These are phyloP conservation scores for Arabidopsis lyrata DNA, from an alignment of 441 rosid species.

Conservation along the genomic window DNA sequence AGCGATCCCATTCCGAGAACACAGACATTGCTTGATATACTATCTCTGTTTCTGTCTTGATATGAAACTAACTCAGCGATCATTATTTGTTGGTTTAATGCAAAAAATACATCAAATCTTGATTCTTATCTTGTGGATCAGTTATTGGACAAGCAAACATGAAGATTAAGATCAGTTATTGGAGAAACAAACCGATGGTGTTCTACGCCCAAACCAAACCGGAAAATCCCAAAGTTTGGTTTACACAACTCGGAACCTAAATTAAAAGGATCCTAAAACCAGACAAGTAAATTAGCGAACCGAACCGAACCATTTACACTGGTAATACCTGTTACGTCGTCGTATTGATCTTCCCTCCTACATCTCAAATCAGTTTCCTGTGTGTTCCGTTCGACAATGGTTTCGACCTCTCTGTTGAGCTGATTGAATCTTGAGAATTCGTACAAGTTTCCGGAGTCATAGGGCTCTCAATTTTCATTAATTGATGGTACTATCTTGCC, in stretches of 20 bases:
- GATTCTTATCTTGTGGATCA: too few species aligned
- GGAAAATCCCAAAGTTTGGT: neutral
- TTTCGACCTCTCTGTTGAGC: neutral
- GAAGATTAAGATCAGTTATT: too few species aligned
- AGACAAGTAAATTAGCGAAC: neutral
- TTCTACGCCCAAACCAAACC: neutral
- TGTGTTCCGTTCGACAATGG: too few species aligned
- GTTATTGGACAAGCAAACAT: too few species aligned
- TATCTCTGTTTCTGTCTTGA: too few species aligned
- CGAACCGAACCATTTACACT: constrained; percentile 1
- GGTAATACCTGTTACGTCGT: neutral
- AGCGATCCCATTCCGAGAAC: neutral
- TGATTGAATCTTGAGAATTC: neutral
- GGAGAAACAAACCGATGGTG: too few species aligned
- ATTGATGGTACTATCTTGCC: neutral
- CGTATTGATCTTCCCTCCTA: too few species aligned
- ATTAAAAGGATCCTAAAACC: neutral
- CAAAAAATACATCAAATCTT: too few species aligned
- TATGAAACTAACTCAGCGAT: neutral
- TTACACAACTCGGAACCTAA: neutral
- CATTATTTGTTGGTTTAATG: neutral
- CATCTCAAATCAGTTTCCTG: too few species aligned
- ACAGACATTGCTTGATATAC: neutral
- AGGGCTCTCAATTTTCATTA: neutral
- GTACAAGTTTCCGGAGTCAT: neutral